Percentiles rank a stretch among this genome's conserved stretches.
Conservation (phyloP, 257 asterid genomes). For the Lycium barbarum region DNA sequence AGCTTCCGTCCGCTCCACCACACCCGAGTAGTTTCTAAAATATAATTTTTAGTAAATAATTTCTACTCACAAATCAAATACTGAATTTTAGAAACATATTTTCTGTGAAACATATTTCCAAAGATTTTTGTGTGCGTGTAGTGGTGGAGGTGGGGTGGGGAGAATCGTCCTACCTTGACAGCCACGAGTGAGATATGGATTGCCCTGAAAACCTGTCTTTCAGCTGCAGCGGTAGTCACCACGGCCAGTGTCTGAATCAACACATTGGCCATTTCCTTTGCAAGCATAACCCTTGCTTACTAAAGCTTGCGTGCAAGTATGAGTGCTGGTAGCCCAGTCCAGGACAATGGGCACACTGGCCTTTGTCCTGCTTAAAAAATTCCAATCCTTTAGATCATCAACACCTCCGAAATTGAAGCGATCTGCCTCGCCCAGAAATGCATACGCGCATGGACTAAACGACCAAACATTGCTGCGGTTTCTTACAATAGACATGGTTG, state of each 20-base stretch:
- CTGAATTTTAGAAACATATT: too few species aligned
- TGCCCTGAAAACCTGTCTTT: not conserved
- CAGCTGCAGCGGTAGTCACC: conserved; percentile 19
- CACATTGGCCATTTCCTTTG: not conserved
- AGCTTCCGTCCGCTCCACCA: too few species aligned
- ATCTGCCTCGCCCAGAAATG: conserved; percentile 35
- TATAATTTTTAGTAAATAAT: too few species aligned
- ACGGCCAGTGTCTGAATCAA: not conserved
- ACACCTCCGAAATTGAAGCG: conserved; percentile 26
- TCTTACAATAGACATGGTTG: not conserved
- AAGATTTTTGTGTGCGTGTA: too few species aligned
- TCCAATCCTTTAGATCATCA: not conserved
- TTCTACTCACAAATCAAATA: too few species aligned
- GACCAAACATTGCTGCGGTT: conserved; percentile 2
- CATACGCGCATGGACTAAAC: conserved; percentile 28
- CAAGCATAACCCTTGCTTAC: conserved; percentile 9
- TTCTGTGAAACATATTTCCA: too few species aligned
- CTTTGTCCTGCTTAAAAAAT: not conserved
- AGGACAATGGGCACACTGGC: conserved; percentile 31
- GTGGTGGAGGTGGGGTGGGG: too few species aligned
- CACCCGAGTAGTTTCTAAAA: too few species aligned
- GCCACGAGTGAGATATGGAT: conserved; percentile 38
- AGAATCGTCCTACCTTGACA: conserved; percentile 47
- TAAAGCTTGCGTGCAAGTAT: conserved; percentile 20
- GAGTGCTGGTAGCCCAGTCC: conserved; percentile 3